Conservation (phyloP, 768 basidiomycete genomes). For the Boletus sp. region DNA sequence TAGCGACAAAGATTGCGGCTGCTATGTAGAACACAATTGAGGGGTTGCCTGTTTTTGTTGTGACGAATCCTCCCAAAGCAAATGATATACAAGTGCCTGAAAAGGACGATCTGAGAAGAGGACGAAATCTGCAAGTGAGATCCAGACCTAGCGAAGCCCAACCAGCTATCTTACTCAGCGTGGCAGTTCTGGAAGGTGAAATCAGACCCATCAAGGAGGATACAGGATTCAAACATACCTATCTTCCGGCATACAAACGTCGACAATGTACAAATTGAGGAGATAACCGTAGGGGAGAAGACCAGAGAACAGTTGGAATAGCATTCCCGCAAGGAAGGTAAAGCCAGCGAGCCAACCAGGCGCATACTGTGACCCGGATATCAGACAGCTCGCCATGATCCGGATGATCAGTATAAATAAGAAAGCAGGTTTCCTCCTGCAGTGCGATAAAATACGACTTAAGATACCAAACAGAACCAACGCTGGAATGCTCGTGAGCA, state of each 20-base stretch:
- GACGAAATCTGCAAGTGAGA: not conserved
- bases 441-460: slow-evolving; percentile 24
- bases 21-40: slow-evolving; percentile 24
- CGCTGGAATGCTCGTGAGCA: slow-evolving; percentile 15
- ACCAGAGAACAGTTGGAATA: slow-evolving; percentile 14
- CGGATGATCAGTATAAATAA: slow-evolving; percentile 7
- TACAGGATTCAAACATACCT: slow-evolving; percentile 12
- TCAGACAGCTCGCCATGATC: slow-evolving; percentile 10
- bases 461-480: slow-evolving; percentile 23
- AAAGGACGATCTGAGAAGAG: not conserved
- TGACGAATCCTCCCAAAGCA: slow-evolving; percentile 30
- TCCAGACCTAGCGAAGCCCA: slow-evolving; percentile 29
- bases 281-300: slow-evolving; percentile 17
- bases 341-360: slow-evolving; percentile 16
- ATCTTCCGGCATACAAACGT: slow-evolving; percentile 22
- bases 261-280: slow-evolving; percentile 29
- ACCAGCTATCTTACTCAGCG: slow-evolving; percentile 27
- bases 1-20: slow-evolving; percentile 8
- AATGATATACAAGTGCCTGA: slow-evolving; percentile 29
- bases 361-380: slow-evolving; percentile 17
- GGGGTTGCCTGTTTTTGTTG: slow-evolving; percentile 23
- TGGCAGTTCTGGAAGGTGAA: slow-evolving; percentile 18
- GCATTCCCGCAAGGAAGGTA: slow-evolving; percentile 18
- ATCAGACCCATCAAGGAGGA: slow-evolving; percentile 4
- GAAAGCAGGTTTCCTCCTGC: slow-evolving; percentile 28